Evolutionary conservation across 169 alveolate genomes (phyloP).

Genomic region (Cryptosporidium tyzzeri): DNA sequence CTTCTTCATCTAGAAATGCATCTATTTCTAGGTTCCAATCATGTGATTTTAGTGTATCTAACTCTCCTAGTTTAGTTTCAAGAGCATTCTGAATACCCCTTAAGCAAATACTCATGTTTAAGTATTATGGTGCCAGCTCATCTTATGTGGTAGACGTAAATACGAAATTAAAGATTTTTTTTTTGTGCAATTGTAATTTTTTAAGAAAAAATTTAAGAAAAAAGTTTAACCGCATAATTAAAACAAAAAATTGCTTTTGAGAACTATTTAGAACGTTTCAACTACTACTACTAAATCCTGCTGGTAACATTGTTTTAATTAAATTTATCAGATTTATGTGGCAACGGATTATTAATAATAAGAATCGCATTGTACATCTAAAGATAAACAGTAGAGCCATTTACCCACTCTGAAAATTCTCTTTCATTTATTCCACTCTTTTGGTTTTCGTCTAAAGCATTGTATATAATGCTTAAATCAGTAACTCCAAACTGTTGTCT

Average conservation of each 20-base stretch:
- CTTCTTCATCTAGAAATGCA: background rate
- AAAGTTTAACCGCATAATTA: background rate
- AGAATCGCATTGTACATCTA: background rate
- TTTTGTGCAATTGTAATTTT: background rate
- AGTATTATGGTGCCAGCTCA: background rate
- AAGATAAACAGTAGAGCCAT: conserved; percentile 80
- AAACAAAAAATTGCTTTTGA: too few species aligned
- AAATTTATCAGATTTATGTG: background rate
- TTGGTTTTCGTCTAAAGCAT: conserved; percentile 91
- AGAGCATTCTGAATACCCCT: conserved; percentile 50
- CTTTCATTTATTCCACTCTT: conserved; percentile 91
- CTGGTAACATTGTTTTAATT: background rate
- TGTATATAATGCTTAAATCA: conserved; percentile 88
- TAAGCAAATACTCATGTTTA: conserved; percentile 25
- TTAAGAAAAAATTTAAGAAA: too few species aligned
- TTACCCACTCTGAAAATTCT: conserved; percentile 91
- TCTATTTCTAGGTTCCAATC: conserved; percentile 7
- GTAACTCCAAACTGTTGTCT: conserved; percentile 87
- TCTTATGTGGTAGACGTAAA: background rate
- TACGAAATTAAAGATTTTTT: background rate
- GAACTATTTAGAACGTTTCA: background rate
- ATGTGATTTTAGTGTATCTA: conserved; percentile 27
- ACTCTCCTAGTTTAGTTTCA: conserved; percentile 28
- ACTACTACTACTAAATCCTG: background rate
- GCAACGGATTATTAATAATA: background rate